phyloP scores from a whole-genome alignment of 2,329 filamentous ascomycete genomes.

The Sarocladium brachiariae region DNA sequence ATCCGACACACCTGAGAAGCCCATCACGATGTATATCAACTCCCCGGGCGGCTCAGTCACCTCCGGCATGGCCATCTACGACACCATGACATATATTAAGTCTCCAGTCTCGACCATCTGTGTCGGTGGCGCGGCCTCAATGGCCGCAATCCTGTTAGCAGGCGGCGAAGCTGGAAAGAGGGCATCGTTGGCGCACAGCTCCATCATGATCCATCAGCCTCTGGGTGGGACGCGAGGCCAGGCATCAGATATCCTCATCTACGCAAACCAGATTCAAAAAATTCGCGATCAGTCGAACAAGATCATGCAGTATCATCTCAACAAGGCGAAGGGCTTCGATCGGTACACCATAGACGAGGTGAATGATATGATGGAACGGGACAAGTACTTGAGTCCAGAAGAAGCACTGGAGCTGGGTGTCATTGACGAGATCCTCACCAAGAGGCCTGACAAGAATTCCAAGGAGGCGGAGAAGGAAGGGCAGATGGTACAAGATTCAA shows the following conservation, averaged over 20 bases:
- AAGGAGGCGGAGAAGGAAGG: slow-evolving; percentile 26
- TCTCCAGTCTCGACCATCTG: slow-evolving; percentile 92
- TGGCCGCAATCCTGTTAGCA: slow-evolving; percentile 84
- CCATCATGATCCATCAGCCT: slow-evolving; percentile 97
- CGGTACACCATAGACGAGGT: slow-evolving; percentile 77
- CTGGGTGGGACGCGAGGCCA: slow-evolving; percentile 64
- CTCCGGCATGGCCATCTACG: slow-evolving; percentile 78
- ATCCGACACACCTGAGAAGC: slow-evolving; percentile 89
- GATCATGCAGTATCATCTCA: slow-evolving; percentile 84
- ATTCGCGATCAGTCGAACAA: slow-evolving; percentile 79
- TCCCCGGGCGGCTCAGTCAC: slow-evolving; percentile 91
- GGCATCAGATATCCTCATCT: slow-evolving; percentile 83
- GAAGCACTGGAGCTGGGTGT: slow-evolving; percentile 89
- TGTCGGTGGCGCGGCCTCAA: slow-evolving; percentile 87
- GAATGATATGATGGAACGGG: slow-evolving; percentile 92
- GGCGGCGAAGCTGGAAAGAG: slow-evolving; percentile 81
- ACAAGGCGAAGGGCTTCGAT: slow-evolving; percentile 65
- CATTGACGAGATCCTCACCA: slow-evolving; percentile 78
- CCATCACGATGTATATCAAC: slow-evolving; percentile 97
- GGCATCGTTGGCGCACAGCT: slow-evolving; percentile 85
- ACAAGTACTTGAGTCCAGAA: slow-evolving; percentile 84
- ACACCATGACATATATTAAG: slow-evolving; percentile 96
- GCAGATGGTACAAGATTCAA: slow-evolving; percentile 3
- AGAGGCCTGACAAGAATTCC: slow-evolving; percentile 39
- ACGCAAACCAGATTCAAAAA: slow-evolving; percentile 91